phyloP scores from a whole-genome alignment of 441 rosid genomes.

The Gossypium gossypioides region DNA sequence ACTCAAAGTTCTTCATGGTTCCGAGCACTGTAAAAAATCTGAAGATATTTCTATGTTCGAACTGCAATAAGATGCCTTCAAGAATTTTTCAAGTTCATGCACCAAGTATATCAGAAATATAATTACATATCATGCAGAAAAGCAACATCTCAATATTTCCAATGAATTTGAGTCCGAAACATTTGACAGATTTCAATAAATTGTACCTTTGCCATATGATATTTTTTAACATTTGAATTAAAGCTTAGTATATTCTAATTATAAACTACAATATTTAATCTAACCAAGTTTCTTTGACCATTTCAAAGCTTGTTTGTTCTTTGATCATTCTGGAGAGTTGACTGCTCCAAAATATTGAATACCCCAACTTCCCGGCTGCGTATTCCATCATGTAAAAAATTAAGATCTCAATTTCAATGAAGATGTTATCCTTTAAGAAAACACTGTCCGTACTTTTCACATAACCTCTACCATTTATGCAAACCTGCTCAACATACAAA shows the following conservation, averaged over 20 bases:
- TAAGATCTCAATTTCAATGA: constrained; percentile 7
- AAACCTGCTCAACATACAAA: constrained; percentile 11
- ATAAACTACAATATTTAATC: background rate
- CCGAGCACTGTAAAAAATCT: background rate
- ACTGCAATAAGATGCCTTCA: background rate
- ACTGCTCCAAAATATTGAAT: background rate
- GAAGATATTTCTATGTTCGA: background rate
- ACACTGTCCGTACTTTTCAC: constrained; percentile 6
- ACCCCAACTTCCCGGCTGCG: constrained; percentile 5
- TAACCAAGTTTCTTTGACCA: background rate
- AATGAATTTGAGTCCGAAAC: background rate
- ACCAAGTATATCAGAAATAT: background rate
- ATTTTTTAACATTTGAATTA: background rate
- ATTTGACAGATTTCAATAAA: background rate
- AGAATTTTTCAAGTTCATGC: background rate
- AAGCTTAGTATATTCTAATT: background rate
- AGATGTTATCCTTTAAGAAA: background rate
- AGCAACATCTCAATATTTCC: background rate
- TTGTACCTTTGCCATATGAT: background rate
- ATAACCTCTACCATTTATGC: constrained; percentile 6
- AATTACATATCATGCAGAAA: background rate
- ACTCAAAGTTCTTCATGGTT: background rate
- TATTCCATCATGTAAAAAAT: background rate
- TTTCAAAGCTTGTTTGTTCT: background rate
- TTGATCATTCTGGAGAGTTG: background rate